phyloP scores from a whole-genome alignment of 106 monocot genomes.

The Narthecium ossifragum region DNA sequence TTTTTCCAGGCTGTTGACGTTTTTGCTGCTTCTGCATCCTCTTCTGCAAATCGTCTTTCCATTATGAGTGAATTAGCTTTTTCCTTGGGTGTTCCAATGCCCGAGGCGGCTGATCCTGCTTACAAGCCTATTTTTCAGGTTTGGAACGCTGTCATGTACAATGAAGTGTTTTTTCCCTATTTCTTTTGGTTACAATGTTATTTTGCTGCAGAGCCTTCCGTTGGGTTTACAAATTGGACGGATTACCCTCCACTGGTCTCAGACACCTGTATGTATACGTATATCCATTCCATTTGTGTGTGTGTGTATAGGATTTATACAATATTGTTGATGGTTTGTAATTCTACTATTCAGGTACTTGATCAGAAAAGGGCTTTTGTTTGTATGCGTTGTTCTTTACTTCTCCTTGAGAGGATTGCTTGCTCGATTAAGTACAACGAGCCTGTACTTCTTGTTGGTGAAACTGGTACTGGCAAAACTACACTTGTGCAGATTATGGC shows the following conservation, averaged over 20 bases:
- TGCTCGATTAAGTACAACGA: slow-evolving; percentile 80
- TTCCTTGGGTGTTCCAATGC: slow-evolving; percentile 24
- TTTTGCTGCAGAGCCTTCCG: slow-evolving; percentile 26
- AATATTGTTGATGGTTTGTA: neutral
- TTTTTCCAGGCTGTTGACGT: slow-evolving; percentile 74
- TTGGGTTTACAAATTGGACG: slow-evolving; percentile 66
- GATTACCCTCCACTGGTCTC: slow-evolving; percentile 21
- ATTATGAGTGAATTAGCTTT: slow-evolving; percentile 53
- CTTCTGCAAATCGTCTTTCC: slow-evolving; percentile 25
- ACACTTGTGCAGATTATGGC: slow-evolving; percentile 94
- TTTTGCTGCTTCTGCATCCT: slow-evolving; percentile 51
- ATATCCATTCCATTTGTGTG: neutral
- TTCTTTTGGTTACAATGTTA: slow-evolving; percentile 6
- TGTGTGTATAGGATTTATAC: neutral
- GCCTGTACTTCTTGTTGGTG: slow-evolving; percentile 92
- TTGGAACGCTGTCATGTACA: neutral
- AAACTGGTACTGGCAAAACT: slow-evolving; percentile 98
- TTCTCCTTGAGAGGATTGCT: slow-evolving; percentile 73
- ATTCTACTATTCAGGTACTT: slow-evolving; percentile 24
- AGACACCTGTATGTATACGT: slow-evolving; percentile 23
- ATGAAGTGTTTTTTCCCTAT: neutral
- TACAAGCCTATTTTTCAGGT: slow-evolving; percentile 72
- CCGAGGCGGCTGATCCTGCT: slow-evolving; percentile 23
- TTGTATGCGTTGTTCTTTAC: slow-evolving; percentile 53
- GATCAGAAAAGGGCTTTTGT: slow-evolving; percentile 42